phyloP scores from a whole-genome alignment of 2,329 filamentous ascomycete species.

The Stagonosporopsis rhizophila region DNA sequence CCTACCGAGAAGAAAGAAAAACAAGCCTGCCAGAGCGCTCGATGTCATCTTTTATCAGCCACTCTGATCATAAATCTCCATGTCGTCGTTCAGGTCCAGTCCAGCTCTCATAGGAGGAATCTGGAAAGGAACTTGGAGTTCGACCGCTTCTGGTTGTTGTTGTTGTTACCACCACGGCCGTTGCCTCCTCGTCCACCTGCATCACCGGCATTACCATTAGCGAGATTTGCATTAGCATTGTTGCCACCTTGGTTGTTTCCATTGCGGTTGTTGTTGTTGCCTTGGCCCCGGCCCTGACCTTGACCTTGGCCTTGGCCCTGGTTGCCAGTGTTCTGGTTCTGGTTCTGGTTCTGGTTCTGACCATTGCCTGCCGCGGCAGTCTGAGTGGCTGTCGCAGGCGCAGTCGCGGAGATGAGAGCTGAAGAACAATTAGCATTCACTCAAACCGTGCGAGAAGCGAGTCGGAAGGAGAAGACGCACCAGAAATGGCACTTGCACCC shows the following conservation, averaged over 20 bases:
- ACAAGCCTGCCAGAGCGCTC: slow-evolving; percentile 14
- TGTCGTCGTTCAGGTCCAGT: not conserved
- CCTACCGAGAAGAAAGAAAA: slow-evolving; percentile 3
- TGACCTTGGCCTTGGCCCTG: slow-evolving; percentile 10
- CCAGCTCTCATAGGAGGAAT: slow-evolving; percentile 3
- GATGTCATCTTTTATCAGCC: not conserved
- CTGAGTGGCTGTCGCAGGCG: slow-evolving; percentile 6
- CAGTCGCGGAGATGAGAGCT: slow-evolving; percentile 27
- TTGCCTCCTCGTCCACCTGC: slow-evolving; percentile 19
- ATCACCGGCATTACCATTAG: slow-evolving; percentile 15
- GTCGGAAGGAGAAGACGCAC: slow-evolving; percentile 36
- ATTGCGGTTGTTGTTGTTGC: slow-evolving; percentile 6
- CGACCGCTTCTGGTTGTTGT: slow-evolving; percentile 15
- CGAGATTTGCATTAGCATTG: slow-evolving; percentile 14
- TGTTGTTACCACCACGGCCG: slow-evolving; percentile 17
- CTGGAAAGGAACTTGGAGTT: slow-evolving; percentile 7
- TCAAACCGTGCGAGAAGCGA: not conserved
- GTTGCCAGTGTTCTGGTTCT: slow-evolving; percentile 22
- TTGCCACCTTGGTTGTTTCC: slow-evolving; percentile 19
- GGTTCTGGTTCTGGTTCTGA: slow-evolving; percentile 25
- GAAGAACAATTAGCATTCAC: slow-evolving; percentile 13
- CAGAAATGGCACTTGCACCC: slow-evolving; percentile 51
- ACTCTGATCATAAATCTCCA: not conserved
- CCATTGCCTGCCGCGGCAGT: slow-evolving; percentile 3
- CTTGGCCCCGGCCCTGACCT: slow-evolving; percentile 4